Evolutionary conservation across 768 basidiomycete species (phyloP).

Genomic region (Trametes coccinea): DNA sequence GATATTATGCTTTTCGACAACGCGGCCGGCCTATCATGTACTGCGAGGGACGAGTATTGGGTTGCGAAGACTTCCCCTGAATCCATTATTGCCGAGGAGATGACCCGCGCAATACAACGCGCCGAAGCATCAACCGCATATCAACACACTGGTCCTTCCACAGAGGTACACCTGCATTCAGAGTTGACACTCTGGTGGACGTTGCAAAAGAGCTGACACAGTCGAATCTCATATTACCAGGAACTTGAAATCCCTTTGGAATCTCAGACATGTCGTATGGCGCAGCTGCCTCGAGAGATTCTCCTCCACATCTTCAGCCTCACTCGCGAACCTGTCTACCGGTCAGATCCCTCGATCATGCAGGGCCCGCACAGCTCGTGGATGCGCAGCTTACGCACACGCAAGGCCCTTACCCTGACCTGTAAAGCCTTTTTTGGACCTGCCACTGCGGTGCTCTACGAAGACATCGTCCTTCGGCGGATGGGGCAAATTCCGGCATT

Average conservation of each 20-base stretch:
- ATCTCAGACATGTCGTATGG: neutral
- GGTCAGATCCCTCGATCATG: conserved; percentile 7
- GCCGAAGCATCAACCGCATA: neutral
- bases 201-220: too few relatives aligned
- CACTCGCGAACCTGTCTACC: neutral
- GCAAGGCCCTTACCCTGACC: neutral
- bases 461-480: conserved; percentile 16
- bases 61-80: neutral
- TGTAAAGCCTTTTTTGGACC: conserved; percentile 14
- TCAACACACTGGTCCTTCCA: too few relatives aligned
- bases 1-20: neutral
- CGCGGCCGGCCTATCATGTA: neutral
- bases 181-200: too few relatives aligned
- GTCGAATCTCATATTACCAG: too few relatives aligned
- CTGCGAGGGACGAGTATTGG: neutral
- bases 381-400: conserved; percentile 3
- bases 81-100: conserved; percentile 5
- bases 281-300: conserved; percentile 2
- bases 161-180: too few relatives aligned
- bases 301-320: conserved; percentile 7
- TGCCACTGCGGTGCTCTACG: conserved; percentile 12
- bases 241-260: too few relatives aligned
- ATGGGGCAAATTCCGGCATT: conserved; percentile 18
- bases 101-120: neutral
- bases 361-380: conserved; percentile 5